Evolutionary conservation across 371 early-diverging fungal genomes (phyloP), one percentile per base, ranked within the genome.

Genomic region (Rhizopus sp.): DNA sequence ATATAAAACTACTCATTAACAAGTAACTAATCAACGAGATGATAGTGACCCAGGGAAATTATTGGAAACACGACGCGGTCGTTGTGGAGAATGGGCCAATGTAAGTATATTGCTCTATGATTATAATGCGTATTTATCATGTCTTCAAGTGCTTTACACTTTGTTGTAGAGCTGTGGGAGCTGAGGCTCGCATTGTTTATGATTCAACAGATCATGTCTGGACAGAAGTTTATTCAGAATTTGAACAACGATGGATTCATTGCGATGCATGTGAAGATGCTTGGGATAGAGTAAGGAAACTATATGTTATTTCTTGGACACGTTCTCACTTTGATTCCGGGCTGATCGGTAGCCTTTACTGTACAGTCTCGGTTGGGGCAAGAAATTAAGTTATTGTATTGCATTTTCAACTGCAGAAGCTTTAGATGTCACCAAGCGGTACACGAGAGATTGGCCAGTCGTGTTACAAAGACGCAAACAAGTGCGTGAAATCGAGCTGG

Each of bases 1-100:
- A 29, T 33, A 33, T 35, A 41, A 38, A n/a, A 40, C 17, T 38
- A 32, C 7, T 16, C 17, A 15, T 48, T 3, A 10, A 0, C 48
- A 13, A 51, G 53, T 13, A 7, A 55, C 23, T 23, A 2, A 23
- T 23, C 23, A 23, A 23, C 23, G 38, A 60, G 33, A 30, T 4
- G 44, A 23, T 33, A 84, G 85, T 58, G 78, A 85, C 60, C 75
- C 77, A 16, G 60, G 67, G 4, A 87, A 78, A 41, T 66, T 90
- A 8, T 57, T 88, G 51, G 75, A 79, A 48, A 88, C 87, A 30
- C 77, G 83, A 41, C 62, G 73, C 33, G 88, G 90, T 9, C 76
- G 91, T 48, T 91, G 91, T 62, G 91, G 91, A 7, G 91, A 91
- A 59, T 91, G 88, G 89, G 90, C 90, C 4, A 88, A 88, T 58